Evolutionary conservation across 305 asterid genomes (phyloP).

Genomic region (Fraxinus velutina): DNA sequence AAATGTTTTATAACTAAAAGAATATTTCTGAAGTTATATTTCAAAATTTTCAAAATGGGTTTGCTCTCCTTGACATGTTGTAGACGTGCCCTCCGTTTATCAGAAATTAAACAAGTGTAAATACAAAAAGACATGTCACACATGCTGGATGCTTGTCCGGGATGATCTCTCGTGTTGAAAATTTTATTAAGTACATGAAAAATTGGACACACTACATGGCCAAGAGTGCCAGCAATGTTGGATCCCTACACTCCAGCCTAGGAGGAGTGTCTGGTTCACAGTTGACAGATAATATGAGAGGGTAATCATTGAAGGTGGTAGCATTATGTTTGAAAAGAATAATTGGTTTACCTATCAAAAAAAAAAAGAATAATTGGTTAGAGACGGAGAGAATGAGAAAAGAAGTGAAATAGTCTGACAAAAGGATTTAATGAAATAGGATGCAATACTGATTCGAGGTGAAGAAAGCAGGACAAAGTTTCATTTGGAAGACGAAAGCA

Average conservation of each 20-base stretch:
- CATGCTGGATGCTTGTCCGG: neutral
- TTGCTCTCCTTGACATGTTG: neutral
- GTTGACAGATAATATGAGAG: neutral
- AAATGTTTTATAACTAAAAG: neutral
- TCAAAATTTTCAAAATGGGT: neutral
- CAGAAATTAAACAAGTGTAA: neutral
- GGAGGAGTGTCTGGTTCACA: neutral
- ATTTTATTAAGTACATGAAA: neutral
- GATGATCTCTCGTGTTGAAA: neutral
- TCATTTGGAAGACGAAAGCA: neutral
- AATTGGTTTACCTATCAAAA: no score
- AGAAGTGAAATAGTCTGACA: neutral
- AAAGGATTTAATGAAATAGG: neutral
- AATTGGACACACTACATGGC: neutral
- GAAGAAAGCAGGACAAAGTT: neutral
- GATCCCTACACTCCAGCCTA: neutral
- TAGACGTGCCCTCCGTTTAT: neutral
- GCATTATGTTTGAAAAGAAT: neutral
- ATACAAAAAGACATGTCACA: neutral
- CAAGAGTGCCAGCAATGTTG: neutral
- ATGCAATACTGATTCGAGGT: neutral
- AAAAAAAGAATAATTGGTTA: neutral
- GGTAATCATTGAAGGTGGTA: neutral
- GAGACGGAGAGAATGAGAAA: neutral
- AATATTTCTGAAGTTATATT: neutral